Evolutionary conservation across 768 basidiomycete species (phyloP), one percentile per base, ranked within the genome.

Genomic region (Wakefieldia striispora): DNA sequence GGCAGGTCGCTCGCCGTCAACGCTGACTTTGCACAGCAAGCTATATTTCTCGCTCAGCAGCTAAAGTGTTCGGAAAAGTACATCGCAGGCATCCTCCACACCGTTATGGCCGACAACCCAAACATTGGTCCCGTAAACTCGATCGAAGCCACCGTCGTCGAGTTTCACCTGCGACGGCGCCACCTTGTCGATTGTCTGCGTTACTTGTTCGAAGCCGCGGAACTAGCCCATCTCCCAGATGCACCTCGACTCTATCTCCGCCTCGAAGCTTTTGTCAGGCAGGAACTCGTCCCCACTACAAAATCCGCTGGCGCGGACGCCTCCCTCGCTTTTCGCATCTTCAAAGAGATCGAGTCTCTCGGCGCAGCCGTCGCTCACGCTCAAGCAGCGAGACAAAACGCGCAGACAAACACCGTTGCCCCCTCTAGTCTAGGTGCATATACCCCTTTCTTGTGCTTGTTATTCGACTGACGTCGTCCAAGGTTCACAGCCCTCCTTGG

Each of bases 51-150:
- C 47, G 82, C 93, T 0, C 82, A 88, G 61, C 82, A 90, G 47
- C 83, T 97, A 45, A 77, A 81, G 59, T 83, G 83, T 56, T 95
- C 93, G 12, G 93, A 95, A 70, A 81, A 84, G 57, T 83, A 88
- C 67, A 70, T 84, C 43, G 88, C 91, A 4, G 74, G 75, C 19
- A 77, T 91, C 16, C 72, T 91, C 40, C 81, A 87, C 50, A 69
- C 77, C 19, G 75, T 86, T 36, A 83, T 84, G 70, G 58, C 76
- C 1, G 70, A 76, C 51, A 82, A 84, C 59, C 84, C 88, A 0
- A 89, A 90, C 54, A 70, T 85, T 14, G 72, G 68, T 3, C 70
- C 80, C 5, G 74, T 81, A 2, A 74, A 72, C 47, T 80, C 74
- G 43, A 72, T 91, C 27, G 91, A 93, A 62, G 68, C 76, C 1